Percentiles rank a stretch among this genome's conserved stretches.
Evolutionary conservation across 2,329 filamentous ascomycete genomes (phyloP).

Genomic region (Colletotrichum orbiculare): DNA sequence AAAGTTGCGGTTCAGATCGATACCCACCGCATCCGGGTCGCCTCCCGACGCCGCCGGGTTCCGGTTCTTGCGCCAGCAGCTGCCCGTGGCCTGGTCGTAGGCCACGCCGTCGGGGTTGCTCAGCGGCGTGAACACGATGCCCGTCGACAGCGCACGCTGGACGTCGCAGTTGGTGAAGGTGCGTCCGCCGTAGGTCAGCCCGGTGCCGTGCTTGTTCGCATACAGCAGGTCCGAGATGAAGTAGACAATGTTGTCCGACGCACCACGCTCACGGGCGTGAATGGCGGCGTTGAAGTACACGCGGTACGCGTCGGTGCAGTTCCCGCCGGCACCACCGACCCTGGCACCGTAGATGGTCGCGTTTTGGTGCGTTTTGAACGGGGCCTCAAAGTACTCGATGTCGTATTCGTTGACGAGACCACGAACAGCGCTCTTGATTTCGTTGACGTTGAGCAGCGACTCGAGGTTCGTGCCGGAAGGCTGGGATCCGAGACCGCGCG

Average conservation of each 20-base stretch:
- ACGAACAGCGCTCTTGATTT: slow-evolving; percentile 57
- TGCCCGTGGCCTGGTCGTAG: slow-evolving; percentile 62
- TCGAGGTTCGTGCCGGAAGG: slow-evolving; percentile 46
- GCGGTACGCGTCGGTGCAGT: slow-evolving; percentile 50
- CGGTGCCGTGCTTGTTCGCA: slow-evolving; percentile 60
- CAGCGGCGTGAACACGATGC: slow-evolving; percentile 64
- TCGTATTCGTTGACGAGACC: slow-evolving; percentile 54
- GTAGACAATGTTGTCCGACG: slow-evolving; percentile 66
- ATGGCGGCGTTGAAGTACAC: slow-evolving; percentile 65
- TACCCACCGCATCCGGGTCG: slow-evolving; percentile 49
- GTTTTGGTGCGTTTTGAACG: slow-evolving; percentile 56
- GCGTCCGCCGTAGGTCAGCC: slow-evolving; percentile 63
- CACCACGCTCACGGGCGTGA: slow-evolving; percentile 69
- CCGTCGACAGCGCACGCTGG: slow-evolving; percentile 59
- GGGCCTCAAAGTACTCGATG: slow-evolving; percentile 53
- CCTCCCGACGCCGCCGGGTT: slow-evolving; percentile 53
- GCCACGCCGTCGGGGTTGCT: slow-evolving; percentile 65
- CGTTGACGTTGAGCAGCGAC: slow-evolving; percentile 57
- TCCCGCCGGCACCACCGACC: slow-evolving; percentile 50
- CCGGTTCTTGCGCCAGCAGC: slow-evolving; percentile 68
- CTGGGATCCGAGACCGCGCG: slow-evolving; percentile 51
- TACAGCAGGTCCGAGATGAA: slow-evolving; percentile 68
- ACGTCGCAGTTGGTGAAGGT: slow-evolving; percentile 64
- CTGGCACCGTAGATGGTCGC: slow-evolving; percentile 52
- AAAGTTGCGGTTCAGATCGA: slow-evolving; percentile 69